Evolutionary conservation across 1,284 basidiomycete genomes (phyloP).

Genomic region (Papiliotrema laurentii): DNA sequence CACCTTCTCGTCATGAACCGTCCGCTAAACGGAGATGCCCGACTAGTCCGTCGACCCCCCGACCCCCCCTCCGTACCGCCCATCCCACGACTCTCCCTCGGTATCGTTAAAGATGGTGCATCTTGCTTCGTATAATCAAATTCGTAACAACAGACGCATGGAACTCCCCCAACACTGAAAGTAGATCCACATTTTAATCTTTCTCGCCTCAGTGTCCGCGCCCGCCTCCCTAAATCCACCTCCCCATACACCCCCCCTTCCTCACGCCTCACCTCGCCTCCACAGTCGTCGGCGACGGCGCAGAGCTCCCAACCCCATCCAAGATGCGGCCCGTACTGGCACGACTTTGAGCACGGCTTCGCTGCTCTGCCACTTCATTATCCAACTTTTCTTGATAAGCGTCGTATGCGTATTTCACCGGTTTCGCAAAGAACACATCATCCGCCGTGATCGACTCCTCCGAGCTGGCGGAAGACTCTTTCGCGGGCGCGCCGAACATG

Average conservation of each 20-base stretch:
- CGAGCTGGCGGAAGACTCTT: conserved; percentile 15
- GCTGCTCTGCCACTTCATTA: conserved; percentile 8
- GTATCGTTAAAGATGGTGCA: too few relatives aligned
- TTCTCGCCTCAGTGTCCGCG: too few relatives aligned
- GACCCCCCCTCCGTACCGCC: too few relatives aligned
- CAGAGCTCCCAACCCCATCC: background rate
- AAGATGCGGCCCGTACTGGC: background rate
- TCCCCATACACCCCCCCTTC: background rate
- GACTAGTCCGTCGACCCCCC: too few relatives aligned
- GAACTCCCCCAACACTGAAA: too few relatives aligned
- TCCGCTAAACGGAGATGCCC: too few relatives aligned
- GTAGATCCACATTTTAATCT: too few relatives aligned
- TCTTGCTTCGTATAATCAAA: too few relatives aligned
- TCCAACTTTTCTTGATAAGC: conserved; percentile 43
- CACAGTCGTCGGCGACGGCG: background rate
- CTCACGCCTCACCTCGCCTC: background rate
- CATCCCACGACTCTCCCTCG: too few relatives aligned
- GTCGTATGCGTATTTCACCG: conserved; percentile 45
- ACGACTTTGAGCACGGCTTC: background rate
- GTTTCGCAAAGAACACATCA: conserved; percentile 29
- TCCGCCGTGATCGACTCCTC: conserved; percentile 31
- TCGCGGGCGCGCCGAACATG: conserved; percentile 25
- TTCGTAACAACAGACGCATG: too few relatives aligned
- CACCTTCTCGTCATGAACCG: too few relatives aligned
- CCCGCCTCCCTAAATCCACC: background rate